phyloP scores from a whole-genome alignment of 2,329 filamentous ascomycete genomes.

The Microdochium trichocladiopsis region DNA sequence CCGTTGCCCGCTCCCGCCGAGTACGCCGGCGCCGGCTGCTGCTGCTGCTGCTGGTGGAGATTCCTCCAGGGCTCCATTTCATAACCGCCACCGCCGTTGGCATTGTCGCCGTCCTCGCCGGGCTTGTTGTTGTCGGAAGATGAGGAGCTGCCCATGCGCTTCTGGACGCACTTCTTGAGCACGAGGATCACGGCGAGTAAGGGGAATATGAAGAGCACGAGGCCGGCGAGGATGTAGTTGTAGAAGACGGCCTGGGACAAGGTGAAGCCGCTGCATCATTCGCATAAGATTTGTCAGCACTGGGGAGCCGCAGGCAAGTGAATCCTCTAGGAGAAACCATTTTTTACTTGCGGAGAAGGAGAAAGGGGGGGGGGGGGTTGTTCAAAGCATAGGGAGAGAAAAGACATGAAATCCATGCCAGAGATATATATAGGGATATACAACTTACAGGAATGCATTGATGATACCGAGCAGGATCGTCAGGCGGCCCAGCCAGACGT shows the following conservation, averaged over 20 bases:
- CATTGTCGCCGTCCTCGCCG: constrained; percentile 7
- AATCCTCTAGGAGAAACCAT: neutral
- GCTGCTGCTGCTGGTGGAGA: constrained; percentile 2
- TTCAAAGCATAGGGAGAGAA: neutral
- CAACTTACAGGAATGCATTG: constrained; percentile 49
- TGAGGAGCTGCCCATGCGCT: too few relatives aligned
- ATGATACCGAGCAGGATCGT: constrained; percentile 45
- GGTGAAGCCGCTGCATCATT: constrained; percentile 51
- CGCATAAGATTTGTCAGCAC: too few relatives aligned
- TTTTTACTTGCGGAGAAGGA: neutral
- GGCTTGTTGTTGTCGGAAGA: constrained; percentile 19
- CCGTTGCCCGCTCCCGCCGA: neutral
- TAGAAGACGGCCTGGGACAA: constrained; percentile 43
- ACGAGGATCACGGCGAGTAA: constrained; percentile 27
- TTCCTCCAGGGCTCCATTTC: constrained; percentile 16
- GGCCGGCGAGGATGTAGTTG: constrained; percentile 38
- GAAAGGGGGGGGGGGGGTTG: neutral
- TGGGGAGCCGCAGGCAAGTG: constrained; percentile 4
- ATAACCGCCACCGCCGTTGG: constrained; percentile 10
- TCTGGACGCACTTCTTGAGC: constrained; percentile 23
- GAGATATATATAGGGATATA: neutral
- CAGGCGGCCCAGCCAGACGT: constrained; percentile 50
- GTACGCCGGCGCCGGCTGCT: neutral
- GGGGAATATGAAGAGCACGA: constrained; percentile 37
- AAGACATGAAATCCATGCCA: neutral